Evolutionary conservation across 768 basidiomycete species (phyloP).

Genomic region (Termitomyces titanicus): DNA sequence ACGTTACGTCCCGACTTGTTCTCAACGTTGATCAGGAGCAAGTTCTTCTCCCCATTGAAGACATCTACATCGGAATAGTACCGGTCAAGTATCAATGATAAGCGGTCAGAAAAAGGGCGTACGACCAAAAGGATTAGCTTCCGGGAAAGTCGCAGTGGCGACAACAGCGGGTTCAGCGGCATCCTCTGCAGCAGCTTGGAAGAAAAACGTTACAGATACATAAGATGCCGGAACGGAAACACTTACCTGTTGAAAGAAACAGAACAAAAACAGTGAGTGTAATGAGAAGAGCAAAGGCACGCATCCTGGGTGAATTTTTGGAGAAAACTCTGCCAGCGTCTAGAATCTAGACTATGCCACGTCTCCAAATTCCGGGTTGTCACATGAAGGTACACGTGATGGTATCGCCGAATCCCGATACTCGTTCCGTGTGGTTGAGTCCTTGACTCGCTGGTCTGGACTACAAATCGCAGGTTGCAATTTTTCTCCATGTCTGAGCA

Average conservation of each 20-base stretch:
- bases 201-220: not conserved
- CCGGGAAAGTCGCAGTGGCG: constrained; percentile 57
- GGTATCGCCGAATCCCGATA: no score
- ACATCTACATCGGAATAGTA: constrained; percentile 48
- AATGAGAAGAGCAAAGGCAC: constrained; percentile 13
- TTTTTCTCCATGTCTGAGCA: no score
- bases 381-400: no score
- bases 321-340: no score
- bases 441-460: no score
- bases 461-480: no score
- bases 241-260: constrained; percentile 17
- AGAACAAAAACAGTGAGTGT: constrained; percentile 12
- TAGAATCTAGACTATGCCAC: no score
- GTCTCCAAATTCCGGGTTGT: no score
- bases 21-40: constrained; percentile 60
- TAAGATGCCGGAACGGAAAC: constrained; percentile 2
- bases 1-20: constrained; percentile 74
- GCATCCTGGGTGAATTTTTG: no score
- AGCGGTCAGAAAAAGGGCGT: constrained; percentile 26
- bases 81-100: constrained; percentile 6
- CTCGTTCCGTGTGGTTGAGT: no score
- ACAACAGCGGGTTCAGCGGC: constrained; percentile 50
- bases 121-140: constrained; percentile 77
- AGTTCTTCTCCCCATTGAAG: constrained; percentile 80
- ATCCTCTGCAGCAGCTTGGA: constrained; percentile 25